These are phyloP conservation scores for Aspergillus cejpii DNA, from an alignment of 2,329 filamentous ascomycete species.

Conservation along the genomic window DNA sequence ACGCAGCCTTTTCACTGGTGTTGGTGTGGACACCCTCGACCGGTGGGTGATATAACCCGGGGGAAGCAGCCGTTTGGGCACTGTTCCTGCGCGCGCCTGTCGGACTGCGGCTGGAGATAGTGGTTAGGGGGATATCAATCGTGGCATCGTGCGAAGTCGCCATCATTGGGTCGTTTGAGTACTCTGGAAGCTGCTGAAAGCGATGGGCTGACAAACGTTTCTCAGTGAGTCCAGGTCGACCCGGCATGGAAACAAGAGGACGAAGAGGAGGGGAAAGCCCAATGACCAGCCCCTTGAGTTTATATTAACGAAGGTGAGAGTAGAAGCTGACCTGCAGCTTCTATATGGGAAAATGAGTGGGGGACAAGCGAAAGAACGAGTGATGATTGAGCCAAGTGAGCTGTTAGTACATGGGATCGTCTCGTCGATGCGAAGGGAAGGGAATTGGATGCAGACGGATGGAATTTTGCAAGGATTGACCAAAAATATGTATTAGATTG, in stretches of 20 bases:
- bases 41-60: conserved; percentile 26
- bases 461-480: background rate
- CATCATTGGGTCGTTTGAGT: conserved; percentile 41
- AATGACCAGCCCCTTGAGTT: background rate
- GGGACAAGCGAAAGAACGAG: background rate
- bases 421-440: background rate
- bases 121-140: conserved; percentile 57
- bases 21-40: conserved; percentile 20
- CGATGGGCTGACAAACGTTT: conserved; percentile 43
- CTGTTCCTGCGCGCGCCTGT: conserved; percentile 40
- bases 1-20: conserved; percentile 28
- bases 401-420: background rate
- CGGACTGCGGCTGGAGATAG: conserved; percentile 46
- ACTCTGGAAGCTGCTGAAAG: conserved; percentile 39
- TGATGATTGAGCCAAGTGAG: background rate
- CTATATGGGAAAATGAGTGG: background rate
- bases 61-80: conserved; percentile 27
- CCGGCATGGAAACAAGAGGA: conserved; percentile 25
- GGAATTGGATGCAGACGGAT: background rate
- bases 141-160: conserved; percentile 48
- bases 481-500: background rate
- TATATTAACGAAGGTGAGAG: background rate
- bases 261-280: background rate
- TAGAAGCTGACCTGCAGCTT: background rate
- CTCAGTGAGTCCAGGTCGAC: conserved; percentile 30